Conservation (phyloP, 352 stramenopile species). For the Pseudoperonospora humuli region DNA sequence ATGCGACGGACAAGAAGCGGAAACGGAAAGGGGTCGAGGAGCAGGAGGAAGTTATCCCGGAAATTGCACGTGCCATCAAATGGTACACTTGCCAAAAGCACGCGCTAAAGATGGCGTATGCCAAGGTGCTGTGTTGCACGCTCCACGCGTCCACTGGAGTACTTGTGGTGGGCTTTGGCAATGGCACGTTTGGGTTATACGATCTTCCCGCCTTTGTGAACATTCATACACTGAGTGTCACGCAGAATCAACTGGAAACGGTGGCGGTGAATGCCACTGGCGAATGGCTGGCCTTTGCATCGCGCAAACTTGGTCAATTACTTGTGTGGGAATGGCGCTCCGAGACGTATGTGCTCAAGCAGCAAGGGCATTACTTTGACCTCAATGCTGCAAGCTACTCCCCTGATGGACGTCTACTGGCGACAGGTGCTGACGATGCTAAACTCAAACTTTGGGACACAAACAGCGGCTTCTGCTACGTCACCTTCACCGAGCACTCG, state of each 20-base stretch:
- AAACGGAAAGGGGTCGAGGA: conserved; percentile 22
- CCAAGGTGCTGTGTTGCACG: conserved; percentile 82
- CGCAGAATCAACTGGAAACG: conserved; percentile 85
- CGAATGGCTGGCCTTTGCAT: conserved; percentile 98
- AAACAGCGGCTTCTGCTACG: conserved; percentile 97
- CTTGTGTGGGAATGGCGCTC: conserved; percentile 99
- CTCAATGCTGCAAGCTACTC: conserved; percentile 96
- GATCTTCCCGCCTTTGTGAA: conserved; percentile 93
- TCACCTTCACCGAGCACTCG: conserved; percentile 97
- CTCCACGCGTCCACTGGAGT: conserved; percentile 85
- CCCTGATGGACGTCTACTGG: conserved; percentile 93
- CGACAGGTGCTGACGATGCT: conserved; percentile 96
- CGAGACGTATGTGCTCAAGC: conserved; percentile 99
- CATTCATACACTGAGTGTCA: conserved; percentile 94
- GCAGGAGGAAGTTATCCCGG: conserved; percentile 27
- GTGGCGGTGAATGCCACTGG: conserved; percentile 93
- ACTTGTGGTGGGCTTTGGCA: conserved; percentile 94
- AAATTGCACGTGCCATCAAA: conserved; percentile 67
- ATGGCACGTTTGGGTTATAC: conserved; percentile 98
- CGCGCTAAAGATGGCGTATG: conserved; percentile 87
- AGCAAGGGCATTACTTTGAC: conserved; percentile 98
- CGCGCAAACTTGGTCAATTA: conserved; percentile 95
- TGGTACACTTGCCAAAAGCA: conserved; percentile 85
- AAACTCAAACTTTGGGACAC: conserved; percentile 99
- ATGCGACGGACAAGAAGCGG: conserved; percentile 13